Percentiles rank a stretch among this genome's conserved stretches.
phyloP scores from a whole-genome alignment of 768 basidiomycete species.

The Hebeloma cylindrosporum region DNA sequence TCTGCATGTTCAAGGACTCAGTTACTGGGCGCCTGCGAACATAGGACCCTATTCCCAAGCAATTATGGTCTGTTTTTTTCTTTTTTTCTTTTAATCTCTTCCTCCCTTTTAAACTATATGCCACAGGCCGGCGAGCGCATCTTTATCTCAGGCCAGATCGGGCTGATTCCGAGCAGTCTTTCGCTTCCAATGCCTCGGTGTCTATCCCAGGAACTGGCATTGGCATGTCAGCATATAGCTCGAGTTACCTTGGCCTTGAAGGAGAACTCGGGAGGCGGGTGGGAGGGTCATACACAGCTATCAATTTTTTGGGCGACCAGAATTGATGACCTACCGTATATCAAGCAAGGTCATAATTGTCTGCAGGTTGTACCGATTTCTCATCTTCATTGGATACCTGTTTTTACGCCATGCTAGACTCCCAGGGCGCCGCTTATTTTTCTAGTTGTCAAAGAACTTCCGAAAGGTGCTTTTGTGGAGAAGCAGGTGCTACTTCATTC shows the following conservation, averaged over 20 bases:
- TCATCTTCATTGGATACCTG: not conserved
- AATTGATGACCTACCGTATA: slow-evolving; percentile 34
- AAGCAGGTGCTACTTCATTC: slow-evolving; percentile 77
- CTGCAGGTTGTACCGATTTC: slow-evolving; percentile 16
- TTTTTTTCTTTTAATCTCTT: not conserved
- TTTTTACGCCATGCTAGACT: slow-evolving; percentile 16
- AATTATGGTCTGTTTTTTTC: slow-evolving; percentile 56
- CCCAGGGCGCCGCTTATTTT: slow-evolving; percentile 49
- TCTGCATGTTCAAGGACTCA: slow-evolving; percentile 92
- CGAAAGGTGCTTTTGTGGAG: slow-evolving; percentile 71
- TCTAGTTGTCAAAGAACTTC: slow-evolving; percentile 60
- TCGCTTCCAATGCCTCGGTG: slow-evolving; percentile 60
- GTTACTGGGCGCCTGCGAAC: slow-evolving; percentile 99
- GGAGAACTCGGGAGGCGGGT: slow-evolving; percentile 51
- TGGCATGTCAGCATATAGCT: slow-evolving; percentile 78
- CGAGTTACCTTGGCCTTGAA: slow-evolving; percentile 65
- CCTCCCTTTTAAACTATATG: slow-evolving; percentile 4
- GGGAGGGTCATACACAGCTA: slow-evolving; percentile 63
- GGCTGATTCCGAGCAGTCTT: slow-evolving; percentile 75
- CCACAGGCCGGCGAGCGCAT: slow-evolving; percentile 68
- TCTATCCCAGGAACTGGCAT: slow-evolving; percentile 63
- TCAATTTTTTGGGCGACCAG: slow-evolving; percentile 74
- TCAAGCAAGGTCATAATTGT: slow-evolving; percentile 39
- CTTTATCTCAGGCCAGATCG: slow-evolving; percentile 96
- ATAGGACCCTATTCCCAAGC: slow-evolving; percentile 99